Evolutionary conservation across 129 eudicot genomes (phyloP), one percentile per base, ranked within the genome.

Genomic region (Calendula officinalis): DNA sequence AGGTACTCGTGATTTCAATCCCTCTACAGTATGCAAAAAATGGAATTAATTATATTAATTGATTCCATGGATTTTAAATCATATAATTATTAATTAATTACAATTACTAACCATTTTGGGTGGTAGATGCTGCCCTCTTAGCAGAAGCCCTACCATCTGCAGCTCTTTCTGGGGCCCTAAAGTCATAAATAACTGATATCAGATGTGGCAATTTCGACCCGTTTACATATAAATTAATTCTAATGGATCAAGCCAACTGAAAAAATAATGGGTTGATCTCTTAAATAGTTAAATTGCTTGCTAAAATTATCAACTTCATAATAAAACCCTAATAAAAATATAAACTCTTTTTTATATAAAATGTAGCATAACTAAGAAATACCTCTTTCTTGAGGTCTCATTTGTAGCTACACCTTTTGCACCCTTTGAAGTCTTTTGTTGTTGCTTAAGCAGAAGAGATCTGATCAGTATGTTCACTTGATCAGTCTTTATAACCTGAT

Each of bases 401-500:
- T 53, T 69, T 22, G 30, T 22, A 22, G 1, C 30, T 22, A 22
- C 30, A 22, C 1, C 30, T 22, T 22, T 22, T 11, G 75, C 59
- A 61, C 78, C 83, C 68, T 82, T 88, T 48, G 89, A 76, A 68
- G 66, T 63, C 70, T 81, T 83, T 30, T 89, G 96, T 49, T 83
- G 90, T 58, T 84, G 91, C 78, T 84, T 85, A 46, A 92, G 81
- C 64, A 77, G 60, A 68, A 92, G 99, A 22, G 95, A 85, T 76
- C 96, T 73, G 3, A 92, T 92, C 71, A 92, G 62, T 75, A 92
- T 92, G 80, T 92, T 92, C 61, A 51, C 72, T 54, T 92, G 95
- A 82, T 92, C 82, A 6, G 95, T 92, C 77, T 77, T 83, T 70
- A 92, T 88, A 74, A 77, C 68, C 86, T 92, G 99, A 78, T 74